phyloP scores from a whole-genome alignment of 208 protist genomes.

The Leptomonas seymouri region DNA sequence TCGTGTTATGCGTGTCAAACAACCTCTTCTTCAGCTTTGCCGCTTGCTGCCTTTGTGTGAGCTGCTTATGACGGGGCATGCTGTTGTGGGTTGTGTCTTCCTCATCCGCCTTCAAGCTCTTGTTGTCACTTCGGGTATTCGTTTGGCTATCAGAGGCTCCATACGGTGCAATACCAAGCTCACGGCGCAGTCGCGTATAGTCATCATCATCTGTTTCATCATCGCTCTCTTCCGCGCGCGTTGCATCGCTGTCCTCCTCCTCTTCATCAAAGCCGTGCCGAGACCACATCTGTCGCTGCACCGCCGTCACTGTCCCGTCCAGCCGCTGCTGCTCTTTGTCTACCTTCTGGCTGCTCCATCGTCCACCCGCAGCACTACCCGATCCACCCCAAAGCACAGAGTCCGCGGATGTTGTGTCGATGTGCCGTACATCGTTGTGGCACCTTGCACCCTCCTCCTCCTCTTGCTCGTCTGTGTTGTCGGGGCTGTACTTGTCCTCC shows the following conservation, averaged over 20 bases:
- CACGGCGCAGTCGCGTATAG: conserved; percentile 6
- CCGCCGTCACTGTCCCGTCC: conserved; percentile 1
- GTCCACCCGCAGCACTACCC: neutral
- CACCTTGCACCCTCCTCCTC: neutral
- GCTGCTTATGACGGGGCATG: neutral
- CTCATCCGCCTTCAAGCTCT: conserved; percentile 18
- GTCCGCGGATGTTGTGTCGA: neutral
- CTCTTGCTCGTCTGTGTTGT: conserved; percentile 4
- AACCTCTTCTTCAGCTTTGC: conserved; percentile 27
- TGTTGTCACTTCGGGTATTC: neutral
- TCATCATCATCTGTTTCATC: conserved; percentile 3
- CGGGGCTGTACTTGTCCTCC: conserved; percentile 14
- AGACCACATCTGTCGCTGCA: conserved; percentile 14
- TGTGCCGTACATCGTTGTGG: neutral
- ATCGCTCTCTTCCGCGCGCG: neutral
- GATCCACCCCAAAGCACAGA: neutral
- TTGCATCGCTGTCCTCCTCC: conserved; percentile 14
- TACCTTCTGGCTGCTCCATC: neutral
- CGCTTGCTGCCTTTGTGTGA: conserved; percentile 10
- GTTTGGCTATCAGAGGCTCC: neutral
- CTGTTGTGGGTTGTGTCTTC: conserved; percentile 12
- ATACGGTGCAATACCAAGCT: conserved; percentile 15
- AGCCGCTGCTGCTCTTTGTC: neutral
- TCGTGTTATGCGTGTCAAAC: conserved; percentile 50
- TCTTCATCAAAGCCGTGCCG: conserved; percentile 25